These are phyloP conservation scores for Talaromyces amestolkiae DNA, from an alignment of 2,329 filamentous ascomycete species.

Conservation along the genomic window DNA sequence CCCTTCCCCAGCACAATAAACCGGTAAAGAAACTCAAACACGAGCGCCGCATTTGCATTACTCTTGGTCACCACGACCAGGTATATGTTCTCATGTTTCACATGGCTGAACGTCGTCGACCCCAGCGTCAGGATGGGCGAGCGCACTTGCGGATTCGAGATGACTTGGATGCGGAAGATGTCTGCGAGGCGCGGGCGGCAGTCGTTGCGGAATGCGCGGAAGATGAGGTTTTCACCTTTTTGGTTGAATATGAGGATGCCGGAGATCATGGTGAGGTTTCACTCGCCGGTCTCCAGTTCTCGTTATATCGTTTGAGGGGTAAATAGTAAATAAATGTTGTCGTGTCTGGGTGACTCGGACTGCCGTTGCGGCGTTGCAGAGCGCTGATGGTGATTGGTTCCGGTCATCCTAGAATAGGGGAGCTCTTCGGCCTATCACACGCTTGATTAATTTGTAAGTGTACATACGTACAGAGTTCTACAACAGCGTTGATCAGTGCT, in stretches of 20 bases:
- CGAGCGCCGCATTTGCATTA: conserved; percentile 95
- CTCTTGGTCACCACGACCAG: conserved; percentile 96
- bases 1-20: conserved; percentile 85
- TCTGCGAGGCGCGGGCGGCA: conserved; percentile 96
- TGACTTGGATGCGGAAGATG: conserved; percentile 99
- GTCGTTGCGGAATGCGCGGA: conserved; percentile 97
- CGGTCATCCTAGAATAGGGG: conserved; percentile 2
- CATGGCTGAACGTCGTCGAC: conserved; percentile 98
- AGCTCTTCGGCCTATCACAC: conserved; percentile 4
- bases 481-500: background rate
- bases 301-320: conserved; percentile 4
- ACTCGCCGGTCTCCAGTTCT: background rate
- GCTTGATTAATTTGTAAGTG: background rate
- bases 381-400: conserved; percentile 13
- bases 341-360: background rate
- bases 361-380: background rate
- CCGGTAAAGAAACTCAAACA: conserved; percentile 97
- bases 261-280: conserved; percentile 70
- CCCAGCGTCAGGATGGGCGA: conserved; percentile 96
- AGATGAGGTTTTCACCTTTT: conserved; percentile 99
- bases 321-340: background rate
- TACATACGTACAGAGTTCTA: background rate
- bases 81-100: conserved; percentile 99
- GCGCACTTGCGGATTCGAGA: conserved; percentile 95
- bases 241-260: conserved; percentile 98